These are phyloP conservation scores for Zopfia rhizophila DNA, from an alignment of 2,329 filamentous ascomycete genomes.

Conservation along the genomic window DNA sequence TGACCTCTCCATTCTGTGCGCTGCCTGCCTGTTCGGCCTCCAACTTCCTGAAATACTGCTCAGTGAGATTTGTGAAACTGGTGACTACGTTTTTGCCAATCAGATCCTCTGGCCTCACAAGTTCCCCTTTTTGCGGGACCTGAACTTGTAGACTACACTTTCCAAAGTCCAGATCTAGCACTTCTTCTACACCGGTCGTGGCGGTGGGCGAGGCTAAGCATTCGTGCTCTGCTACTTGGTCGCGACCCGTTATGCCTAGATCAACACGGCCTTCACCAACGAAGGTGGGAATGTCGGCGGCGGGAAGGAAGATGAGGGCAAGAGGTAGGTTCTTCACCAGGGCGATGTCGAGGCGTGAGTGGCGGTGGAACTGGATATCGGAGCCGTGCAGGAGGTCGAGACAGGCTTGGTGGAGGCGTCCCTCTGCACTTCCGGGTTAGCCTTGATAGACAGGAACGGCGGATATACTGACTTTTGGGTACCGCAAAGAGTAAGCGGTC, in stretches of 20 bases:
- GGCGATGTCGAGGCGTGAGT: slow-evolving; percentile 95
- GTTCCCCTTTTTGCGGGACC: slow-evolving; percentile 84
- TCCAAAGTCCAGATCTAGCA: slow-evolving; percentile 92
- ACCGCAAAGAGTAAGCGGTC: slow-evolving; percentile 95
- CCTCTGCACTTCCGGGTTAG: slow-evolving; percentile 69
- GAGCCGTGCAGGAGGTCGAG: slow-evolving; percentile 92
- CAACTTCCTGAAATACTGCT: slow-evolving; percentile 83
- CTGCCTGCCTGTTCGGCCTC: slow-evolving; percentile 64
- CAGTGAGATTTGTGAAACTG: slow-evolving; percentile 87
- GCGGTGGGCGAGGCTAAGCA: slow-evolving; percentile 63
- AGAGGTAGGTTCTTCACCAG: slow-evolving; percentile 97
- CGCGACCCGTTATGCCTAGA: slow-evolving; percentile 91
- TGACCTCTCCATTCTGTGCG: slow-evolving; percentile 46
- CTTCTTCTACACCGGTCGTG: slow-evolving; percentile 75
- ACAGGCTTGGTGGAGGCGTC: slow-evolving; percentile 86
- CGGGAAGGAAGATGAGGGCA: slow-evolving; percentile 95
- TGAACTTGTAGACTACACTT: slow-evolving; percentile 96
- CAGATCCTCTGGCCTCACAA: slow-evolving; percentile 76
- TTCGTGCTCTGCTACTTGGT: slow-evolving; percentile 93
- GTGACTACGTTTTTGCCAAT: slow-evolving; percentile 95
- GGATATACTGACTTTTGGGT: slow-evolving; percentile 84
- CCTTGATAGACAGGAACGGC: slow-evolving; percentile 5
- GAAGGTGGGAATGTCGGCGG: slow-evolving; percentile 96
- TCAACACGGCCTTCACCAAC: slow-evolving; percentile 95
- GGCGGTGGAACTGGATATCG: slow-evolving; percentile 95